Base-by-base conservation (phyloP, 1,284 basidiomycete species). In the Pyrrhoderma lamaoense region DNA sequence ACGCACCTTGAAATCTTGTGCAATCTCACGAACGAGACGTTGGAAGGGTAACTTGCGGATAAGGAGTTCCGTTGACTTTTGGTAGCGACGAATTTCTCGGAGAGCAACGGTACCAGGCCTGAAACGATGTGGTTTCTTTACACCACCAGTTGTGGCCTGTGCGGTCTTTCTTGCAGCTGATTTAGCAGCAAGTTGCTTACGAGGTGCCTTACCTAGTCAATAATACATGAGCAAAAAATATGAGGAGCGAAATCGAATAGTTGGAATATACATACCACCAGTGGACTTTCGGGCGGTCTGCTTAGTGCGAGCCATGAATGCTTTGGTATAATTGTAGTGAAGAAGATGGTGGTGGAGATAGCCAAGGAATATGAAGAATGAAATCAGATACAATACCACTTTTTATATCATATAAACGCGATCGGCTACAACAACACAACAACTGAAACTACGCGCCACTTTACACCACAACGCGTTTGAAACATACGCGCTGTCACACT, bases 71-170 rank as follows among this genome's bases (percentile, higher is more conserved):
- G 86, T 85, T 57, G 84, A 85, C 72, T 84, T 85, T 68, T 89
- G 87, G 76, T 89, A 90, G 55, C 84, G 77, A 67, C 87, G 75
- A 62, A 90, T 90, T 71, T 90, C 87, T 71, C 86, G 82, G 56
- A 89, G 80, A 62, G 86, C 86, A 68, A 90, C 85, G 59, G 85
- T 89, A 62, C 72, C 72, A 27, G 73, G 73, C 62, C 72, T 70
- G 63, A 72, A 73, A 35, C 71, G 79, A 77, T 86, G 82, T 58
- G 82, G 82, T 73, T 84, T 85, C 78, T 85, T 84, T 64, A 85
- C 83, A 72, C 85, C 85, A 70, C 84, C 84, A 61, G 84, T 73
- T 45, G 74, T 68, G 53, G 72, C 38, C n/a, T 22, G n/a, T 5
- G 76, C 72, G 38, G 74, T 68, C 62, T 70, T 71, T 45, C 66